Percentiles rank a stretch among this genome's conserved stretches.
Conservation (phyloP, 768 basidiomycete genomes). For the Galerina marginata region DNA sequence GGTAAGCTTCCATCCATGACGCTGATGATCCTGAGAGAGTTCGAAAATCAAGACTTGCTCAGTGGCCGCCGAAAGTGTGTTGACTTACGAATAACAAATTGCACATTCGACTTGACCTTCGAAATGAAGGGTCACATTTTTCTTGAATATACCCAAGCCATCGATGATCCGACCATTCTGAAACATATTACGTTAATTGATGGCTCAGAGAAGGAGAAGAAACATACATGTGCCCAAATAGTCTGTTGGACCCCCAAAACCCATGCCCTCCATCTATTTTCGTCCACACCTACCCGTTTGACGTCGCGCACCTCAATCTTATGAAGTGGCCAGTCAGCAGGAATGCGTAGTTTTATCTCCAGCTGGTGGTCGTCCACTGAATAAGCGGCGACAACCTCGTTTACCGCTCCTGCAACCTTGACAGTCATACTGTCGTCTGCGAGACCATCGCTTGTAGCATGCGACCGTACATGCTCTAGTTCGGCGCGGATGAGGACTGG, state of each 20-base stretch:
- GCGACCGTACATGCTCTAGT: conserved; percentile 71
- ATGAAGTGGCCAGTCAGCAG: conserved; percentile 89
- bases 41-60: not conserved
- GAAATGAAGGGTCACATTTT: conserved; percentile 91
- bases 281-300: conserved; percentile 85
- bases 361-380: conserved; percentile 92
- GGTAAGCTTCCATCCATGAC: conserved; percentile 89
- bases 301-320: conserved; percentile 88
- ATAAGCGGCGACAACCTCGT: conserved; percentile 87
- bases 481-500: conserved; percentile 87
- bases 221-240: conserved; percentile 81
- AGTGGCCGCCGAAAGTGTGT: not conserved
- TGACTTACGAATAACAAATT: conserved; percentile 88
- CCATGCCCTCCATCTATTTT: conserved; percentile 93
- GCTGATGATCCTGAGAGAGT: conserved; percentile 77
- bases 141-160: conserved; percentile 88
- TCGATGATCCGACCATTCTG: conserved; percentile 93
- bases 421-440: conserved; percentile 80
- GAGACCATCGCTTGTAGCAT: conserved; percentile 43
- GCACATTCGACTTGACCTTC: conserved; percentile 96
- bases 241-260: conserved; percentile 90
- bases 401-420: conserved; percentile 72
- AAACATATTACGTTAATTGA: not conserved
- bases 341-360: conserved; percentile 87
- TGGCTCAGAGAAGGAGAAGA: not conserved